Evolutionary conservation across 257 asterid species (phyloP), one percentile per base, ranked within the genome.

Genomic region (Jacaranda copaia): DNA sequence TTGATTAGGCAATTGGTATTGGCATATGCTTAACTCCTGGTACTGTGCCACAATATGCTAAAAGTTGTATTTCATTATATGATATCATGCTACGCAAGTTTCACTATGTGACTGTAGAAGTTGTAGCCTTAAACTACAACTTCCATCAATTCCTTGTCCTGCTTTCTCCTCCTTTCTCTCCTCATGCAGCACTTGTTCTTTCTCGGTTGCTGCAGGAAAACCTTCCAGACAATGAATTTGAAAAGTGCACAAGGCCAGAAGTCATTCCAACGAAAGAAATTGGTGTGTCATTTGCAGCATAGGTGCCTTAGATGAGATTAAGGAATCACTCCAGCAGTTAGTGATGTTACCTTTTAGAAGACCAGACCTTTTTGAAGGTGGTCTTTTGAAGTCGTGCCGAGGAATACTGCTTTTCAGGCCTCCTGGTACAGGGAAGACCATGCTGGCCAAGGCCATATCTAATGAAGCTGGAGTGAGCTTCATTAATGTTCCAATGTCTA

Each of bases 401-500:
- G 98, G 98, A 64, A 90, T 92, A 64, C 86, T 94, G 79, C 87
- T 94, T 70, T 92, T 90, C 36, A 98, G 98, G 42, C 98, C 98
- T 16, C 98, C 98, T 36, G 97, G 98, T 67, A 94, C 98, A 0
- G 97, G 97, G 43, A 94, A 92, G 81, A 90, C 98, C 43, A 90
- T 92, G 98, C 77, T 94, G 83, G 97, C 98, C 9, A 92, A 94
- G 85, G 98, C 98, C 45, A 89, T 92, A 75, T 97, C 98, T 36
- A 92, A 81, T 56, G 98, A 94, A 88, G 97, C 98, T 6, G 96
- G 97, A 63, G 97, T 97, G 73, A 94, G 97, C 80, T 94, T 94
- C 83, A 92, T 92, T 60, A 94, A 94, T 68, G 97, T 85, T 18
- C 89, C 98, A 6, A 89, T 92, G 97, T 92, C 98, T 11, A 86